Evolutionary conservation across 257 asterid genomes (phyloP).

Genomic region (Leonotis leonurus): DNA sequence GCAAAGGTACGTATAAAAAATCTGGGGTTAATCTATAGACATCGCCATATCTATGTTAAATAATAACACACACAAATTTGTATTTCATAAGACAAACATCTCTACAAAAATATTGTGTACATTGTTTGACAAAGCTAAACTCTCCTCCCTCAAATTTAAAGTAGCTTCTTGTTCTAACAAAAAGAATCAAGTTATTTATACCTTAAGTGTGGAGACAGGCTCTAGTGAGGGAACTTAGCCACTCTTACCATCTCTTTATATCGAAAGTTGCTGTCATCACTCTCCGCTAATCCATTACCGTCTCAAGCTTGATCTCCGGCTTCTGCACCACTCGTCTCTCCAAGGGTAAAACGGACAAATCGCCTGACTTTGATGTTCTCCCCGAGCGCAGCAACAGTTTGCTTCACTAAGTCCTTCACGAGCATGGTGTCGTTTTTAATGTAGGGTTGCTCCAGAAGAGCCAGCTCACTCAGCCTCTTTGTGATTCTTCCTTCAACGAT

Average conservation of each 20-base stretch:
- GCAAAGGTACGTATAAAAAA: no score
- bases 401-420: constrained; percentile 89
- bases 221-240: background rate
- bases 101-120: constrained; percentile 15
- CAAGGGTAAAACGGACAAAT: constrained; percentile 74
- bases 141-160: constrained; percentile 2
- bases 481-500: constrained; percentile 79
- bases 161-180: background rate
- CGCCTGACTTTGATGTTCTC: constrained; percentile 88
- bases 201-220: background rate
- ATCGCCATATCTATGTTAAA: background rate
- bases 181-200: constrained; percentile 7
- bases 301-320: constrained; percentile 26
- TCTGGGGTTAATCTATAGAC: no score
- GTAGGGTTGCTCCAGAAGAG: constrained; percentile 77
- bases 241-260: background rate
- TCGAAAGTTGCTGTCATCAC: background rate
- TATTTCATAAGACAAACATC: background rate
- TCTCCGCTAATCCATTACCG: background rate
- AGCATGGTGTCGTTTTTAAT: constrained; percentile 61
- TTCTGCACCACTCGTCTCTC: constrained; percentile 36
- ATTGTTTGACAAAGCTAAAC: background rate
- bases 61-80: background rate
- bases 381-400: constrained; percentile 82
- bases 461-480: constrained; percentile 91